Evolutionary conservation across 768 basidiomycete species (phyloP).

Genomic region (Suillus decipiens): DNA sequence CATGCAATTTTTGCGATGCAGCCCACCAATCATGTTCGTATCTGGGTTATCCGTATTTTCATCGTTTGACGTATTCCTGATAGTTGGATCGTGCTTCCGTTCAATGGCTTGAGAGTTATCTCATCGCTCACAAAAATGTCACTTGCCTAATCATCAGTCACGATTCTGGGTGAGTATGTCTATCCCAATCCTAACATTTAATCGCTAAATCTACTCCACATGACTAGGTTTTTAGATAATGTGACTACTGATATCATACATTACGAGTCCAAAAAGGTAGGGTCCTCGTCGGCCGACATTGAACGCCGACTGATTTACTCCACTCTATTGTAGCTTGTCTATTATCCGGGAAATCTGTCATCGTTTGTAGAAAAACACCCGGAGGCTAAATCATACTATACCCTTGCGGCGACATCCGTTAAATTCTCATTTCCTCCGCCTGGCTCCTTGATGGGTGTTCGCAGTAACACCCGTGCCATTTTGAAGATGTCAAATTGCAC

Average conservation of each 20-base stretch:
- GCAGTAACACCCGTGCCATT: constrained; percentile 94
- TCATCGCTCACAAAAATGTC: constrained; percentile 76
- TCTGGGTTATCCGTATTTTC: constrained; percentile 18
- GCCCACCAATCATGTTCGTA: constrained; percentile 88
- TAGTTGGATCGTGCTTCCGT: constrained; percentile 85
- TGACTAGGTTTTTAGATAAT: constrained; percentile 82
- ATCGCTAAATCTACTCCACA: constrained; percentile 13
- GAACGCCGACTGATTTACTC: constrained; percentile 21
- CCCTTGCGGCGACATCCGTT: constrained; percentile 88
- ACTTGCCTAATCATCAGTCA: constrained; percentile 95
- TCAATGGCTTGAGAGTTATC: constrained; percentile 88
- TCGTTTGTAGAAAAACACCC: constrained; percentile 88
- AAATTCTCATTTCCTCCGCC: constrained; percentile 96
- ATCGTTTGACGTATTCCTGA: constrained; percentile 19
- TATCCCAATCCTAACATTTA: constrained; percentile 5
- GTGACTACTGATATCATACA: constrained; percentile 97
- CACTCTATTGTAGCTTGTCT: constrained; percentile 63
- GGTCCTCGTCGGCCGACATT: constrained; percentile 17
- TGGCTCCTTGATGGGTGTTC: constrained; percentile 95
- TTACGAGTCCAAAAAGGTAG: constrained; percentile 90
- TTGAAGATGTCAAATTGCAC: constrained; percentile 90
- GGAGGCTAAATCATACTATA: constrained; percentile 96
- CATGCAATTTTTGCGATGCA: constrained; percentile 36
- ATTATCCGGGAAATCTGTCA: constrained; percentile 92
- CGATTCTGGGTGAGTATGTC: constrained; percentile 79